Conservation (phyloP, 139 green algal species). For the Micractinium sp. region DNA sequence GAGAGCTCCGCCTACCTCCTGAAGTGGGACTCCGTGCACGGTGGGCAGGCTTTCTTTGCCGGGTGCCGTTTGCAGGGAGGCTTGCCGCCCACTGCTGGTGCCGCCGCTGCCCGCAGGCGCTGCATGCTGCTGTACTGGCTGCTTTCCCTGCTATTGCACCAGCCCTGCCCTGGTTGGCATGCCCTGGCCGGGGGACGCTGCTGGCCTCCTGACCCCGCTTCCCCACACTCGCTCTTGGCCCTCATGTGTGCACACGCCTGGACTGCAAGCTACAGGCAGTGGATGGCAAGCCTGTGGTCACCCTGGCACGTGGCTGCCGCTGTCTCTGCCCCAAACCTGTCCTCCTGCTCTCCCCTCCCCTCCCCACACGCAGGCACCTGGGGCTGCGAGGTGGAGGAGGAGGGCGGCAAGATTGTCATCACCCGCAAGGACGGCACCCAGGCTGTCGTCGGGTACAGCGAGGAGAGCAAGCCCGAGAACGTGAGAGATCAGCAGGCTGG, state of each 20-base stretch:
- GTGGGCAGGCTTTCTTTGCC: slow-evolving; percentile 28
- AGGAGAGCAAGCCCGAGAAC: slow-evolving; percentile 42
- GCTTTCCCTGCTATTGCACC: no score
- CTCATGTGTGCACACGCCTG: no score
- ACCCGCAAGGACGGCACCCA: slow-evolving; percentile 43
- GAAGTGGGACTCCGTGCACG: slow-evolving; percentile 85
- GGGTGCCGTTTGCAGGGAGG: not conserved
- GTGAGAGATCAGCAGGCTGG: not conserved
- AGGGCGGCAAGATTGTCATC: slow-evolving; percentile 61
- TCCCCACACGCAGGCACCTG: slow-evolving; percentile 50
- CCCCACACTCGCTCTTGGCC: no score
- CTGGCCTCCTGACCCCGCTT: no score
- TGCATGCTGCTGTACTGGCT: not conserved
- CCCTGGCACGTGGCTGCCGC: not conserved
- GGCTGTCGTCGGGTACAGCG: slow-evolving; percentile 57
- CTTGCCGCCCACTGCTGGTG: not conserved
- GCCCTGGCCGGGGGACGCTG: not conserved
- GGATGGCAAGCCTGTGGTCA: no score
- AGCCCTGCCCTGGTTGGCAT: not conserved
- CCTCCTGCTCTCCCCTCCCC: not conserved
- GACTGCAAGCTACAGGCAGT: no score
- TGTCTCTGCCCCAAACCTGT: not conserved
- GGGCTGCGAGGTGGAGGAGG: slow-evolving; percentile 52
- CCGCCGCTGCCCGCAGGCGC: no score
- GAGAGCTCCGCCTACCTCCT: slow-evolving; percentile 82